Evolutionary conservation across 352 stramenopile genomes (phyloP), one percentile per base, ranked within the genome.

Genomic region (Albugo candida): DNA sequence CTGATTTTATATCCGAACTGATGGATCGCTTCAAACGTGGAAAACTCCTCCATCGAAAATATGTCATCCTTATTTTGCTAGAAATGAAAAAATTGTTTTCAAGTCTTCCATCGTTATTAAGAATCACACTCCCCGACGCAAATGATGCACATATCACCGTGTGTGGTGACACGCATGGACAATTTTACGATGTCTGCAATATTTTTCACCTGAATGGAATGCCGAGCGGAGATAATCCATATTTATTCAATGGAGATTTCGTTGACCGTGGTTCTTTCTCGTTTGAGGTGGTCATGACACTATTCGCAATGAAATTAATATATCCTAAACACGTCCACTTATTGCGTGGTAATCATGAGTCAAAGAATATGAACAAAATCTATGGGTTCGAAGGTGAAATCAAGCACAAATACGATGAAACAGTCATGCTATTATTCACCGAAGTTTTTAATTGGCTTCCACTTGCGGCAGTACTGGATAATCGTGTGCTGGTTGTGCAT

Each of bases 331-430:
- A 89, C 48, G 77, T 99, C 27, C 88, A 97, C 58, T 63, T 99
- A 57, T 76, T 93, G 19, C 68, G 95, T 46, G 94, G 94, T 11
- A 99, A 99, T 70, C 94, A 99, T 63, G 94, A 99, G 69, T 98
- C 89, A 24, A 97, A 97, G 67, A 98, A 98, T 65, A 99, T 99
- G 93, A 99, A 99, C 75, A 97, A 98, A 60, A 98, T 99, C 46
- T 99, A 99, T 63, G 96, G 96, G 17, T 99, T 99, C 58, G 94
- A 98, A 53, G 95, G 95, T 31, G 96, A 99, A 65, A 92, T 97
- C 44, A 98, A 96, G 67, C 87, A 97, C 69, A 99, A 99, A 65
- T 99, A 97, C 69, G 95, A 99, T 63, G 83, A 96, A 39, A 95
- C 85, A n/a, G 94, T 99, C 37, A 98, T 99, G 82, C 67, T 89